Base-by-base conservation (phyloP, 2,329 filamentous ascomycete species). In the Gaeumannomyces tritici region DNA sequence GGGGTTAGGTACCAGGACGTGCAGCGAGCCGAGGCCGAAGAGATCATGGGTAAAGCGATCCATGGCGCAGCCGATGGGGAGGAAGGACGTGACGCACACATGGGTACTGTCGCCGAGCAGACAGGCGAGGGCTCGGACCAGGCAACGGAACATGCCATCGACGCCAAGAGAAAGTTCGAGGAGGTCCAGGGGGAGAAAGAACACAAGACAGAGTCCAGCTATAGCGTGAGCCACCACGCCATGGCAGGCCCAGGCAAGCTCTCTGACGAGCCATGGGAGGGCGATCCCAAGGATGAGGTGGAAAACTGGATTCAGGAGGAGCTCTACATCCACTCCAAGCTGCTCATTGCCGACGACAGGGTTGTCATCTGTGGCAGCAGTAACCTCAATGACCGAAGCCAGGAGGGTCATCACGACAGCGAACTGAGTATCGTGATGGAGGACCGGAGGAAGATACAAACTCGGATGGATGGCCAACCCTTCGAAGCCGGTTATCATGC, bases 221-320 rank as follows among this genome's bases (percentile, higher is more conserved):
- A 74, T 24, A 85, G 81, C 57, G 83, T 89, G 2, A 90, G 93
- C 0, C 87, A 95, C 66, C 87, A 91, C 67, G 91, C 92, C 47
- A 95, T 98, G 91, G 82, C 89, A 27, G 83, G 70, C 8, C 83
- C 66, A 77, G 86, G 72, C 73, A 83, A 72, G 77, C 81, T 80
- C 75, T 85, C 69, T 4, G 86, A 90, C 12, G 90, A 96, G 73
- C 70, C 77, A 0, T 97, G 91, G 90, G 88, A 93, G 21, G 89
- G 90, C 21, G 79, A 89, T 4, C 77, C 85, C 0, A 84, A 93
- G 67, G 83, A 84, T 1, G 95, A 98, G 73, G 89, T 92, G 63
- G 83, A 89, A 62, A 91, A 96, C 71, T 96, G 95, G 79, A 88
- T 98, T 64, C 93, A 96, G 72, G 95, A 99, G 73, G 93, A 99